Conservation (phyloP, 2,329 filamentous ascomycete species). For the Xylariaceae sp. region DNA sequence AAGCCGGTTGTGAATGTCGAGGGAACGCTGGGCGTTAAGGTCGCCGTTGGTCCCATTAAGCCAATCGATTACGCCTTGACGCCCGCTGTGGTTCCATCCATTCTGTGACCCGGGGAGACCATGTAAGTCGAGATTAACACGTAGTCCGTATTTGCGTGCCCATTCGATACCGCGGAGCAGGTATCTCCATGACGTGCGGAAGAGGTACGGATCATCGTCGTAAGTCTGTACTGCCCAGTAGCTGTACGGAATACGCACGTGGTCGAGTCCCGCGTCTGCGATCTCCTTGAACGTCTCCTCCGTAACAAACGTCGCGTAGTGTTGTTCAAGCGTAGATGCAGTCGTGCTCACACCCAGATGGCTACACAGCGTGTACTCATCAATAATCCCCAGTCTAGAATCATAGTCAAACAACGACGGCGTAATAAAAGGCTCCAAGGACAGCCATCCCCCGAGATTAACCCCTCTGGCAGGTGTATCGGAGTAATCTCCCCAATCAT, state of each 20-base stretch:
- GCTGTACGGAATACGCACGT: conserved; percentile 91
- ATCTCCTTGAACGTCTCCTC: conserved; percentile 84
- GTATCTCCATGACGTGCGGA: conserved; percentile 87
- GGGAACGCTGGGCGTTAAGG: conserved; percentile 73
- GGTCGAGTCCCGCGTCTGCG: conserved; percentile 82
- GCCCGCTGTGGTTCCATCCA: conserved; percentile 95
- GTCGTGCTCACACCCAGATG: conserved; percentile 66
- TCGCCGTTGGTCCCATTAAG: conserved; percentile 84
- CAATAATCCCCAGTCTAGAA: conserved; percentile 64
- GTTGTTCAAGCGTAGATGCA: conserved; percentile 72
- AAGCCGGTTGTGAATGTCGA: conserved; percentile 83
- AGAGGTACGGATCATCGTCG: conserved; percentile 81
- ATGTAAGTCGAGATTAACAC: conserved; percentile 91
- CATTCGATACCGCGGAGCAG: conserved; percentile 91
- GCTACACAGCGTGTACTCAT: conserved; percentile 79
- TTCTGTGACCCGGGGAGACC: conserved; percentile 92
- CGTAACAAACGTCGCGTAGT: conserved; percentile 86
- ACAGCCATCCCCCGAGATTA: conserved; percentile 92
- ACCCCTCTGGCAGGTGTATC: conserved; percentile 81
- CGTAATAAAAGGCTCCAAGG: conserved; percentile 91
- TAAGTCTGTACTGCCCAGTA: conserved; percentile 94
- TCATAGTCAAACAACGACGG: conserved; percentile 82
- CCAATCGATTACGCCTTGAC: conserved; percentile 79
- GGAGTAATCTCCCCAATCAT: conserved; percentile 74
- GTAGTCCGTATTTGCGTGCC: conserved; percentile 85